A percentile compares a stretch with the other conserved stretches of the same genome.
Evolutionary conservation across 179 eudicot species (phyloP).

Genomic region (Vitellaria paradoxa): DNA sequence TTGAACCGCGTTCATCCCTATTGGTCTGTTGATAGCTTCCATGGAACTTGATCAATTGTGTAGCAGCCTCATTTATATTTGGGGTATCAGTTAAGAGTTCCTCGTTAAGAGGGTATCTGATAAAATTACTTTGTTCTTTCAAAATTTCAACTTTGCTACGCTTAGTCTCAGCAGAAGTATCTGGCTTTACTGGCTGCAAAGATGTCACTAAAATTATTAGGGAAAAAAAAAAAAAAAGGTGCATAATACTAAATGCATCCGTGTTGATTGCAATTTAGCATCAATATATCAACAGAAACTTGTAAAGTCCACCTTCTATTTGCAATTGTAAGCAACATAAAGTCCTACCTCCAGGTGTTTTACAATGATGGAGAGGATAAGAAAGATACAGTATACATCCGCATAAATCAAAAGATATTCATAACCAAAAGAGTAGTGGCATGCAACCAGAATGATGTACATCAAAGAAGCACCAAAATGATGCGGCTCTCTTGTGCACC

Average conservation of each 20-base stretch:
- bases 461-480: no score
- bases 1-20: constrained; percentile 64
- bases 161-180: constrained; percentile 60
- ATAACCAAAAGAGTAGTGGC: not conserved
- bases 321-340: not conserved
- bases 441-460: no score
- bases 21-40: constrained; percentile 83
- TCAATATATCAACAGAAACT: not conserved
- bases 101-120: constrained; percentile 93
- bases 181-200: constrained; percentile 86
- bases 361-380: not conserved
- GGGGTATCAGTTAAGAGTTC: constrained; percentile 83
- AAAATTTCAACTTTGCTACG: constrained; percentile 97
- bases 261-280: not conserved
- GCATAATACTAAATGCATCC: no score
- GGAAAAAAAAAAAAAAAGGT: not conserved
- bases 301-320: not conserved
- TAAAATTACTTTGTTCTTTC: constrained; percentile 92
- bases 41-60: constrained; percentile 93
- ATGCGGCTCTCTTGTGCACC: no score
- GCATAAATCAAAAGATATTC: not conserved
- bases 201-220: not conserved
- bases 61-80: constrained; percentile 81
- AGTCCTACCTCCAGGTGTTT: constrained; percentile 6
- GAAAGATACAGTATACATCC: not conserved